Conservation (phyloP, 768 basidiomycete genomes). For the Tylopilus sp. region DNA sequence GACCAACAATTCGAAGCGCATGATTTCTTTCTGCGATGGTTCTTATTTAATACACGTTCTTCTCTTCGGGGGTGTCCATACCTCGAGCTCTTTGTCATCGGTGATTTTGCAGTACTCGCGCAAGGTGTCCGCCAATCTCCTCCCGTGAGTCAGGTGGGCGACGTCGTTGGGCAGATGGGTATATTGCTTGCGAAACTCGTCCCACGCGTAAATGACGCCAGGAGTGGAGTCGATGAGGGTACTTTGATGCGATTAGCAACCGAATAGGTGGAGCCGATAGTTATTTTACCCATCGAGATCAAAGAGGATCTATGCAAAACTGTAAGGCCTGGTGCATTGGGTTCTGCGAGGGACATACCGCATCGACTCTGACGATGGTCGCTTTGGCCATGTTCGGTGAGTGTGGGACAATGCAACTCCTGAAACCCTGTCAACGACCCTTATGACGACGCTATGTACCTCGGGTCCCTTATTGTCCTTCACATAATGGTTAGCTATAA, state of each 20-base stretch:
- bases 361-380: conserved; percentile 42
- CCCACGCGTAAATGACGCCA: conserved; percentile 78
- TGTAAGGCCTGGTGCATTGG: neutral
- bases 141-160: conserved; percentile 67
- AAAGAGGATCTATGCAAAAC: conserved; percentile 50
- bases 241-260: conserved; percentile 33
- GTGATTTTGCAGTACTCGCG: conserved; percentile 62
- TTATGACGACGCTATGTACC: too few species aligned
- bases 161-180: conserved; percentile 46
- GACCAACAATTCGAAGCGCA: conserved; percentile 77
- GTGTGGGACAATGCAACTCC: neutral
- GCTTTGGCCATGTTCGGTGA: conserved; percentile 14
- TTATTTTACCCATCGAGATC: conserved; percentile 67
- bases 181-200: conserved; percentile 63
- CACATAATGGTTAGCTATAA: conserved; percentile 16
- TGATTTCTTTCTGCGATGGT: conserved; percentile 53
- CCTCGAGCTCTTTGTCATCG: conserved; percentile 55
- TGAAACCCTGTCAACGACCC: too few species aligned
- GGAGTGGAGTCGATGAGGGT: conserved; percentile 82
- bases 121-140: conserved; percentile 72
- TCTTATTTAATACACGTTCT: neutral
- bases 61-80: conserved; percentile 27
- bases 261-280: neutral
- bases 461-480: neutral
- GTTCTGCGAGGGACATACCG: conserved; percentile 36